These are phyloP conservation scores for Furcasterigmium sp. DNA, from an alignment of 2,329 filamentous ascomycete species.

Conservation along the genomic window DNA sequence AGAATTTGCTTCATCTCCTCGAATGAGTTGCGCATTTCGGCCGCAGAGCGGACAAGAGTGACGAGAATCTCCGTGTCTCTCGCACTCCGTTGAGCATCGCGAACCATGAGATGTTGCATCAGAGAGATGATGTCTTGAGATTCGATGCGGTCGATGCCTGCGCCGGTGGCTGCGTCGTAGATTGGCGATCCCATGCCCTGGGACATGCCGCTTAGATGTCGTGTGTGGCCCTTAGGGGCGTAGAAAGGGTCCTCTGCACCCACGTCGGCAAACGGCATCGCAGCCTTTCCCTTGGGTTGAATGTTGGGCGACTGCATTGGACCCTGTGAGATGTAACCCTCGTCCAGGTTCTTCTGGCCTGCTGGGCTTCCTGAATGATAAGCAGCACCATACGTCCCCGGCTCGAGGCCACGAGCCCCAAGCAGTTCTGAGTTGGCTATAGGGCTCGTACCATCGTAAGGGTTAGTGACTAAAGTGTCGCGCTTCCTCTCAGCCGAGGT, in stretches of 20 bases:
- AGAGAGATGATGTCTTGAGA: constrained; percentile 94
- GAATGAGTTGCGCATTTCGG: constrained; percentile 96
- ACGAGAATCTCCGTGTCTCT: constrained; percentile 95
- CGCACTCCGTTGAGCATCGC: constrained; percentile 92
- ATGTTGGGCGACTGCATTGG: constrained; percentile 51
- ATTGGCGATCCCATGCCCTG: constrained; percentile 86
- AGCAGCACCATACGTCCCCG: constrained; percentile 32
- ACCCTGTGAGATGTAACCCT: constrained; percentile 84
- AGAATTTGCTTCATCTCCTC: constrained; percentile 93
- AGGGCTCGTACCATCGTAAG: constrained; percentile 60
- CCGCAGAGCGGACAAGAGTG: constrained; percentile 85
- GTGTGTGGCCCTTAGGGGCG: constrained; percentile 45
- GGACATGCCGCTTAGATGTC: constrained; percentile 82
- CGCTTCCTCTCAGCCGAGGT: constrained; percentile 59
- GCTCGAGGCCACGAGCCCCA: constrained; percentile 27
- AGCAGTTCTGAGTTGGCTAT: constrained; percentile 52
- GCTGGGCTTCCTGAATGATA: constrained; percentile 52
- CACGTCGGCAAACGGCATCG: constrained; percentile 28
- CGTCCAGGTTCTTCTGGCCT: constrained; percentile 63
- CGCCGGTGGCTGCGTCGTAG: constrained; percentile 84
- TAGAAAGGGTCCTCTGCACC: constrained; percentile 65
- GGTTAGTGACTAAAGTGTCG: constrained; percentile 62
- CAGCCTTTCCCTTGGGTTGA: constrained; percentile 50
- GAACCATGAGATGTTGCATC: constrained; percentile 97
- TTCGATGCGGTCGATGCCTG: constrained; percentile 85